Evolutionary conservation across 345 rosid genomes (phyloP).

Genomic region (Eucalyptus tenuipes): DNA sequence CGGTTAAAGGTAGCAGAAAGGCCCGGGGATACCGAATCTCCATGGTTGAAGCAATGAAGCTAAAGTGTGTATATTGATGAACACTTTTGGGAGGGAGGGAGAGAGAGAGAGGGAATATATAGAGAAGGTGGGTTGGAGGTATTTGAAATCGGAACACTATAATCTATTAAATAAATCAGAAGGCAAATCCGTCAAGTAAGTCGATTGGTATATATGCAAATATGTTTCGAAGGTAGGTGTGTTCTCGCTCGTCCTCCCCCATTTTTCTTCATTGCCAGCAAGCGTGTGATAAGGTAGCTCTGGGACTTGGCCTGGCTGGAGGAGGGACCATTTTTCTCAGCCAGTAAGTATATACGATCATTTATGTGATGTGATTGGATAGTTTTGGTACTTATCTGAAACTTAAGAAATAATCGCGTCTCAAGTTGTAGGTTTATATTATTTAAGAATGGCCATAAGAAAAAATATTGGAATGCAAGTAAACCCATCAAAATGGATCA

Average conservation of each 20-base stretch:
- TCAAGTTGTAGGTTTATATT: not conserved
- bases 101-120: not conserved
- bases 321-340: not conserved
- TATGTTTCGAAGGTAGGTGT: not conserved
- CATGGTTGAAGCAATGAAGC: not conserved
- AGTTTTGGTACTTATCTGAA: not conserved
- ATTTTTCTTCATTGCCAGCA: not conserved
- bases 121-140: not conserved
- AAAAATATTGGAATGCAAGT: not conserved
- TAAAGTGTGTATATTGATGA: not conserved
- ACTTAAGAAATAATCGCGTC: not conserved
- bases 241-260: not conserved
- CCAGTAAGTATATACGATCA: not conserved
- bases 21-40: not conserved
- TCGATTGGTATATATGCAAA: not conserved
- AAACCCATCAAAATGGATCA: too few relatives aligned
- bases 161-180: not conserved
- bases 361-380: too few relatives aligned
- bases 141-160: not conserved
- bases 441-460: not conserved
- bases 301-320: not conserved
- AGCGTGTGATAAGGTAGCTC: not conserved
- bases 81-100: not conserved
- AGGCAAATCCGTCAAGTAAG: constrained; percentile 31
- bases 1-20: not conserved